Evolutionary conservation across 331 rosid species (phyloP).

Genomic region (Rosa hybrid): DNA sequence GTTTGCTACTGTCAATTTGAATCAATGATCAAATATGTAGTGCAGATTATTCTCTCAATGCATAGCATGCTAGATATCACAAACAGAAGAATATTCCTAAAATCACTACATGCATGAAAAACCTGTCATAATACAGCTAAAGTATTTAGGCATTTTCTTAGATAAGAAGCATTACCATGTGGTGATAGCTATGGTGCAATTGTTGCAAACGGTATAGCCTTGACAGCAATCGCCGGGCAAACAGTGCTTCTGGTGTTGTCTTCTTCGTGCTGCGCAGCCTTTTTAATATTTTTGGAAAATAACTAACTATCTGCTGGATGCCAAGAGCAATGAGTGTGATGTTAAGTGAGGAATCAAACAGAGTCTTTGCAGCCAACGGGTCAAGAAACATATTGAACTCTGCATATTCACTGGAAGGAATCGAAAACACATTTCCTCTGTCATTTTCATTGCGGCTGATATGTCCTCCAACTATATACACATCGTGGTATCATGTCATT

Average conservation of each 20-base stretch:
- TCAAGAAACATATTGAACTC: slow-evolving; percentile 90
- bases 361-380: slow-evolving; percentile 74
- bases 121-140: not conserved
- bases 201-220: slow-evolving; percentile 53
- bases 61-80: not conserved
- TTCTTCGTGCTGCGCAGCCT: slow-evolving; percentile 24
- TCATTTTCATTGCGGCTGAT: slow-evolving; percentile 41
- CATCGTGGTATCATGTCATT: slow-evolving; percentile 19
- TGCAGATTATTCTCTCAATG: not conserved
- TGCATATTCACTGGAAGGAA: slow-evolving; percentile 70
- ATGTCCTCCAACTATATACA: slow-evolving; percentile 85
- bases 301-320: slow-evolving; percentile 54
- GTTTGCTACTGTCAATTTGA: not conserved
- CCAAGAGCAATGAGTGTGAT: slow-evolving; percentile 72
- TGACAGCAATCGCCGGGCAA: slow-evolving; percentile 45
- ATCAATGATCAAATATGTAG: not conserved
- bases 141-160: not conserved
- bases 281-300: slow-evolving; percentile 41
- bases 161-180: slow-evolving; percentile 54
- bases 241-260: slow-evolving; percentile 71
- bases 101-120: not conserved
- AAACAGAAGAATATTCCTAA: not conserved
- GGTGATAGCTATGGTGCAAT: slow-evolving; percentile 56
- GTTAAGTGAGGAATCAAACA: slow-evolving; percentile 55
- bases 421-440: slow-evolving; percentile 74